A percentile compares a stretch with the other conserved stretches of the same genome.
phyloP scores from a whole-genome alignment of 768 basidiomycete species.

The Piloderma croceum region DNA sequence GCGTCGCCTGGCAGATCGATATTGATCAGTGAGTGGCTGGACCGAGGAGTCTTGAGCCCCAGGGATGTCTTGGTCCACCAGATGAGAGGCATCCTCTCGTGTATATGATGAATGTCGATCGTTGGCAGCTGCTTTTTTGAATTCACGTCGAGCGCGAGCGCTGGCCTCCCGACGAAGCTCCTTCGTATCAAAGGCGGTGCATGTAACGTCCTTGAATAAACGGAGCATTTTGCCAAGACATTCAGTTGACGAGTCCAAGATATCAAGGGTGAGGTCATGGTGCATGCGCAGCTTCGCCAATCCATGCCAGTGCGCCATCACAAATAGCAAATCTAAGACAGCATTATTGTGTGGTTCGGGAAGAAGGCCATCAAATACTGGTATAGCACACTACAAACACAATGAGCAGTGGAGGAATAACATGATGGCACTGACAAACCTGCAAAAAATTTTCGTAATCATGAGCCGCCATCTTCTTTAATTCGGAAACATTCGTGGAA shows the following conservation, averaged over 20 bases:
- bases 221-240: constrained; percentile 27
- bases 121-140: constrained; percentile 3
- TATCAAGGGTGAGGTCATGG: constrained; percentile 25
- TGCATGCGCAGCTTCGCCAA: constrained; percentile 37
- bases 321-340: constrained; percentile 30
- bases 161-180: constrained; percentile 35
- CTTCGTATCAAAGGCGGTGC: constrained; percentile 18
- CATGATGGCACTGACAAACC: constrained; percentile 1
- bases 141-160: constrained; percentile 18
- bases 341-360: constrained; percentile 13
- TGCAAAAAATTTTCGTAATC: constrained; percentile 22
- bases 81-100: background rate
- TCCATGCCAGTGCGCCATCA: constrained; percentile 31
- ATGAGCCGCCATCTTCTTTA: constrained; percentile 21
- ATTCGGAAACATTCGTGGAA: constrained; percentile 9
- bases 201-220: constrained; percentile 24
- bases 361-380: constrained; percentile 28
- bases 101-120: background rate
- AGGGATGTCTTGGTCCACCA: background rate
- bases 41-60: background rate
- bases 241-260: constrained; percentile 20
- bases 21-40: background rate
- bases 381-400: constrained; percentile 25
- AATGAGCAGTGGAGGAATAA: background rate
- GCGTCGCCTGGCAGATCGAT: background rate